Percentiles rank a stretch among this genome's conserved stretches.
phyloP scores from a whole-genome alignment of 805 yeast species.

The Starmerella sp. region DNA sequence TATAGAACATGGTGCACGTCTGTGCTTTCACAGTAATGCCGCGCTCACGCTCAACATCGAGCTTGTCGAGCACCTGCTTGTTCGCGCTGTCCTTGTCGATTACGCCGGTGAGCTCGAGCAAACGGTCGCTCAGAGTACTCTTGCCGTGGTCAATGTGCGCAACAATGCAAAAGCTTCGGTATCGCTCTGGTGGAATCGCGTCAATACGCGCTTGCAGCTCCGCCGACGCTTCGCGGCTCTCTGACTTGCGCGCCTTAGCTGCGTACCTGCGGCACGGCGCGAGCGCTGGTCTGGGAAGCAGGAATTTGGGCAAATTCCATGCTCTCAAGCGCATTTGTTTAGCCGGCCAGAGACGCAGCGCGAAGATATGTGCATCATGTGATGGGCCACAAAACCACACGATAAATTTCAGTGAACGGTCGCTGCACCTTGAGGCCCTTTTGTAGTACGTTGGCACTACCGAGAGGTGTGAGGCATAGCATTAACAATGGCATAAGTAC shows the following conservation, averaged over 20 bases:
- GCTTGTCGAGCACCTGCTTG: conserved; percentile 76
- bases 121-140: conserved; percentile 75
- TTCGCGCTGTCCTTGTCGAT: conserved; percentile 57
- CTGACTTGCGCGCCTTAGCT: background rate
- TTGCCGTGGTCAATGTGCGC: conserved; percentile 87
- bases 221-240: background rate
- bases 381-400: background rate
- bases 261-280: background rate
- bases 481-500: no score
- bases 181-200: conserved; percentile 71
- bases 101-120: conserved; percentile 81
- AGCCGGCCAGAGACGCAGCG: background rate
- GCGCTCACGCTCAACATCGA: conserved; percentile 91
- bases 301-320: background rate
- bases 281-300: background rate
- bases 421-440: no score
- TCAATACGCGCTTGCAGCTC: conserved; percentile 41
- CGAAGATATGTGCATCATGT: background rate
- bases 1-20: conserved; percentile 86
- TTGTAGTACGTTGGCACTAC: no score
- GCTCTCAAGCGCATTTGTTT: background rate
- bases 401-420: background rate
- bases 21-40: conserved; percentile 97
- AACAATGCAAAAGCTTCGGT: conserved; percentile 83
- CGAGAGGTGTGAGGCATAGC: no score